A percentile compares a stretch with the other conserved stretches of the same genome.
These are phyloP conservation scores for Trametes elegans DNA, from an alignment of 768 basidiomycete species.

Conservation along the genomic window DNA sequence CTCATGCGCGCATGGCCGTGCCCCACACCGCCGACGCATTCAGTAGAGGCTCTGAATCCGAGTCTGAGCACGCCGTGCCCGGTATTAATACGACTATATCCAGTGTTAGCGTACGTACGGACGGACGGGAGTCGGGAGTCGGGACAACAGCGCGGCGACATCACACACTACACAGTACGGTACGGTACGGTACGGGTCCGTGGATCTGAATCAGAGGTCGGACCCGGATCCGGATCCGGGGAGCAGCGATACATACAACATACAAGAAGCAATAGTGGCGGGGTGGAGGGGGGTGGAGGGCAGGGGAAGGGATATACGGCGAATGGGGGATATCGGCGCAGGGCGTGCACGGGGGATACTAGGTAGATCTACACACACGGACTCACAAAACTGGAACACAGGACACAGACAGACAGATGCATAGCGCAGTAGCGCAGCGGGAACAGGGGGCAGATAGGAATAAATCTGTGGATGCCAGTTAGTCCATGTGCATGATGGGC, in stretches of 20 bases:
- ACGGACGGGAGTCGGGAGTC: too few relatives aligned
- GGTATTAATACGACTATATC: neutral
- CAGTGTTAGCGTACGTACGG: neutral
- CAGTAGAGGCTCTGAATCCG: too few relatives aligned
- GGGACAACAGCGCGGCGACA: too few relatives aligned
- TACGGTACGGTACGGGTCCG: neutral
- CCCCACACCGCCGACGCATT: too few relatives aligned
- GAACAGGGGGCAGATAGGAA: constrained; percentile 3
- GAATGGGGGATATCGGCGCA: neutral
- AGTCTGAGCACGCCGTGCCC: neutral
- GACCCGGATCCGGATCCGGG: neutral
- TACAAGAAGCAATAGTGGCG: neutral
- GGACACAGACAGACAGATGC: neutral
- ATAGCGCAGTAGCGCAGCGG: too few relatives aligned
- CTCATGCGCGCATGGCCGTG: too few relatives aligned
- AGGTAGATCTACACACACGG: neutral
- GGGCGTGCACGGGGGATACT: neutral
- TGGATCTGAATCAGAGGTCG: neutral
- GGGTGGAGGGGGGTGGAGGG: neutral
- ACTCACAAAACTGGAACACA: too few relatives aligned
- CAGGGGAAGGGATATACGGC: neutral
- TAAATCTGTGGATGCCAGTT: neutral
- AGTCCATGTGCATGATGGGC: neutral
- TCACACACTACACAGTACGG: too few relatives aligned
- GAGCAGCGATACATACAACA: neutral